Evolutionary conservation across 306 rosid genomes (phyloP).

Genomic region (Morella rubra): DNA sequence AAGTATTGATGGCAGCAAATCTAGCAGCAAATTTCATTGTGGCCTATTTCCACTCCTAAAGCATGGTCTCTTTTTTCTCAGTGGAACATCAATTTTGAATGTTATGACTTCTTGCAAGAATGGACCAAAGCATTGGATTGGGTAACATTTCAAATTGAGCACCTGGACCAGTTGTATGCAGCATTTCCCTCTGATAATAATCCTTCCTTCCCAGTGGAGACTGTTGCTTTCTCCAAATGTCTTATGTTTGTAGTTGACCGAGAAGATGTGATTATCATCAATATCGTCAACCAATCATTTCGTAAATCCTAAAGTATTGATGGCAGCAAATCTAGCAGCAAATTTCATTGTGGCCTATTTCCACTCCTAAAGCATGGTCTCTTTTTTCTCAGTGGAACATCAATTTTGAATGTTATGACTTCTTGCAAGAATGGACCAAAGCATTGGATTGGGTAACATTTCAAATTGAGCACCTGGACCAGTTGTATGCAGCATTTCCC

Average conservation of each 20-base stretch:
- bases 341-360: neutral
- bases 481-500: slow-evolving; percentile 93
- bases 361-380: neutral
- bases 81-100: neutral
- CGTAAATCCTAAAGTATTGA: slow-evolving; percentile 69
- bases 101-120: slow-evolving; percentile 20
- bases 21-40: neutral
- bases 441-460: slow-evolving; percentile 7
- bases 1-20: neutral
- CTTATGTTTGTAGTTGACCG: slow-evolving; percentile 93
- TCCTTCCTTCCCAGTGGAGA: slow-evolving; percentile 97
- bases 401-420: slow-evolving; percentile 14
- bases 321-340: neutral
- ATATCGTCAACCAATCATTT: slow-evolving; percentile 85
- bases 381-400: neutral
- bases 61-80: neutral
- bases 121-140: slow-evolving; percentile 1
- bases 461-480: slow-evolving; percentile 80
- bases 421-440: slow-evolving; percentile 15
- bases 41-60: neutral
- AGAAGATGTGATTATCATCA: slow-evolving; percentile 93
- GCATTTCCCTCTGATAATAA: slow-evolving; percentile 90
- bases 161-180: slow-evolving; percentile 99
- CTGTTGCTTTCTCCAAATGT: slow-evolving; percentile 99
- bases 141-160: slow-evolving; percentile 26